Conservation (phyloP, 2,329 filamentous ascomycete genomes). For the Metarhizium humberi region DNA sequence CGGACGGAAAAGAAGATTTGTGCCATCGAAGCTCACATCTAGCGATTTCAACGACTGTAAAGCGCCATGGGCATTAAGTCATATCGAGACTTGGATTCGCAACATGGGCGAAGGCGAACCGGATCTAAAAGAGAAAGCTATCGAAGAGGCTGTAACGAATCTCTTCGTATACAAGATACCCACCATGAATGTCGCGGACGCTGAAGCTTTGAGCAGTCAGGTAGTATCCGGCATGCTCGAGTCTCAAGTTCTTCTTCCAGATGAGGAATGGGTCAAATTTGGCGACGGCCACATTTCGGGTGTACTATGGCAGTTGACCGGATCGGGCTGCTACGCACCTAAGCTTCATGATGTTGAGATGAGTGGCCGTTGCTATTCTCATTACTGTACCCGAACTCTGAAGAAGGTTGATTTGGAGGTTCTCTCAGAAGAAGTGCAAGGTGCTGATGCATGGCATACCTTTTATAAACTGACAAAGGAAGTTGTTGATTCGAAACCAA, state of each 20-base stretch:
- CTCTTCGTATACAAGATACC: conserved; percentile 92
- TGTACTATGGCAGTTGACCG: conserved; percentile 87
- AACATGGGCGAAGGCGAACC: conserved; percentile 85
- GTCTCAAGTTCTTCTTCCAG: conserved; percentile 67
- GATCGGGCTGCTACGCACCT: conserved; percentile 81
- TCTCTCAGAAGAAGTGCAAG: conserved; percentile 57
- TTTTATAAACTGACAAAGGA: conserved; percentile 81
- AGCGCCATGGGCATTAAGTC: conserved; percentile 89
- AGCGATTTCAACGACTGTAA: conserved; percentile 75
- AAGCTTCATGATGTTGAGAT: conserved; percentile 66
- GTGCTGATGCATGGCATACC: conserved; percentile 72
- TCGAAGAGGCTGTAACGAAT: conserved; percentile 79
- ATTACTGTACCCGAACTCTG: conserved; percentile 86
- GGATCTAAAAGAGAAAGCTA: conserved; percentile 73
- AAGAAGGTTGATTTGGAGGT: conserved; percentile 89
- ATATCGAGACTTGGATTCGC: conserved; percentile 78
- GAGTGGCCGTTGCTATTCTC: conserved; percentile 77
- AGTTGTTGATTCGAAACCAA: conserved; percentile 58
- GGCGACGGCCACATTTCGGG: conserved; percentile 72
- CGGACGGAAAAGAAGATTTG: conserved; percentile 72
- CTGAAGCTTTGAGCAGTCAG: conserved; percentile 71
- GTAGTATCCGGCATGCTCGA: conserved; percentile 75
- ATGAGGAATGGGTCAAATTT: conserved; percentile 98
- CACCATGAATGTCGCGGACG: conserved; percentile 97
- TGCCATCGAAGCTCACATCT: conserved; percentile 71